phyloP scores from a whole-genome alignment of 2,329 filamentous ascomycete species.

The Didymella sp. region DNA sequence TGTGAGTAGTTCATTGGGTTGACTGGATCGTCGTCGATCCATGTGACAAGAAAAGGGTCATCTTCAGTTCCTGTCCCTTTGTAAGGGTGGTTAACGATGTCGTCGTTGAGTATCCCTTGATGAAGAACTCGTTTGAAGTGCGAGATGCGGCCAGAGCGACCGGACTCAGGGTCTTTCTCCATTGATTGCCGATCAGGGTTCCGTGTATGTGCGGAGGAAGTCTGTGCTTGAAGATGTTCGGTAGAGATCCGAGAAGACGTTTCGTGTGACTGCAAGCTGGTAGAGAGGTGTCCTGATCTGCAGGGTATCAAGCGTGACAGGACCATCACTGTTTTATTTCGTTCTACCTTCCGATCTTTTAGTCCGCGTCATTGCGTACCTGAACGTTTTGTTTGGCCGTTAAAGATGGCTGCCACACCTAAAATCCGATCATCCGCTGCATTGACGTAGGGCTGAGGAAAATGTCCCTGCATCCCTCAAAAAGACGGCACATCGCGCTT shows the following conservation, averaged over 20 bases:
- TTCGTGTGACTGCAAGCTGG: background rate
- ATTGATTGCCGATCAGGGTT: background rate
- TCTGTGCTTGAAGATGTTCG: conserved; percentile 1
- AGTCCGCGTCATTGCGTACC: conserved; percentile 14
- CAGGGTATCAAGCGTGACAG: background rate
- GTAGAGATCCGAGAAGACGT: background rate
- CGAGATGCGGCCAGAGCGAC: conserved; percentile 11
- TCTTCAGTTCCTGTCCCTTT: conserved; percentile 65
- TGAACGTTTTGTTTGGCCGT: background rate
- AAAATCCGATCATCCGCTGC: conserved; percentile 13
- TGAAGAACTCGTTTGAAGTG: conserved; percentile 59
- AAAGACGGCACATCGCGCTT: background rate
- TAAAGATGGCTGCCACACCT: conserved; percentile 1
- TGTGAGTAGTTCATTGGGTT: conserved; percentile 69
- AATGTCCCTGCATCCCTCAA: background rate
- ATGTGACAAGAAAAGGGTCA: conserved; percentile 73
- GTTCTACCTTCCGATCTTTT: background rate
- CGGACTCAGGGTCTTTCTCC: conserved; percentile 14
- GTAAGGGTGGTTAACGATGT: conserved; percentile 60
- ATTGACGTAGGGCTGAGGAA: background rate
- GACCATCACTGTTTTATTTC: conserved; percentile 4
- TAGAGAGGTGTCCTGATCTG: background rate
- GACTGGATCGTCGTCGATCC: conserved; percentile 69
- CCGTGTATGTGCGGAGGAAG: background rate
- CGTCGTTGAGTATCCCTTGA: conserved; percentile 64